These are phyloP conservation scores for Physcia stellaris DNA, from an alignment of 495 filamentous ascomycete genomes.

Conservation along the genomic window DNA sequence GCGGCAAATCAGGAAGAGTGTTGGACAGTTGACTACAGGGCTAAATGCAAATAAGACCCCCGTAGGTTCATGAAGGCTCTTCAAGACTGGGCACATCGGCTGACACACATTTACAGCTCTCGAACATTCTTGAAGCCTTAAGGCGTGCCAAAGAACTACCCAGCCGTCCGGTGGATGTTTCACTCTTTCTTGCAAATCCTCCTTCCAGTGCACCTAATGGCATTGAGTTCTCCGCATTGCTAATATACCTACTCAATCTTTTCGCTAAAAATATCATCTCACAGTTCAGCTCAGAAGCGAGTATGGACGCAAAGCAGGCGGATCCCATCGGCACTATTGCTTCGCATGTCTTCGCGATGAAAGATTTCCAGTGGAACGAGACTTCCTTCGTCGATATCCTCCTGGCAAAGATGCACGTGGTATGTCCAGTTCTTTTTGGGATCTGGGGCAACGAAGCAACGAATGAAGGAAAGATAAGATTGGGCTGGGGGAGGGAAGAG, in stretches of 20 bases:
- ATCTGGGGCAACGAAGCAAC: constrained; percentile 66
- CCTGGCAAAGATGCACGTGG: constrained; percentile 69
- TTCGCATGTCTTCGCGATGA: constrained; percentile 57
- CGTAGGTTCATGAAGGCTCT: constrained; percentile 24
- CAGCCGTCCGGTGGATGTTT: constrained; percentile 2
- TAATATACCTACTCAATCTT: constrained; percentile 73
- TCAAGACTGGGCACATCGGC: constrained; percentile 12
- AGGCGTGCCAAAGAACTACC: background rate
- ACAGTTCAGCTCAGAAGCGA: constrained; percentile 65
- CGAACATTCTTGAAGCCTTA: too few relatives aligned
- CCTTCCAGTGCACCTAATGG: constrained; percentile 38
- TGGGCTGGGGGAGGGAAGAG: constrained; percentile 63
- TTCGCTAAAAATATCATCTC: constrained; percentile 64
- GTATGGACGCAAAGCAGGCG: constrained; percentile 52
- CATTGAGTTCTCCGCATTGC: constrained; percentile 51
- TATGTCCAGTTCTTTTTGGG: constrained; percentile 80
- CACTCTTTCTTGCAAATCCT: constrained; percentile 8
- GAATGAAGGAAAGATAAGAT: constrained; percentile 44
- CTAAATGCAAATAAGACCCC: constrained; percentile 46
- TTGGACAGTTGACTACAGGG: constrained; percentile 59
- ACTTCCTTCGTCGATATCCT: constrained; percentile 69
- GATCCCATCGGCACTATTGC: constrained; percentile 72
- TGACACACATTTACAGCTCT: constrained; percentile 6
- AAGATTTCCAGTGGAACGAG: constrained; percentile 54
- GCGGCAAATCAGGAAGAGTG: constrained; percentile 50